A percentile compares a stretch with the other conserved stretches of the same genome.
Evolutionary conservation across 2,329 filamentous ascomycete species (phyloP).

Genomic region (Diaporthe citriasiana): DNA sequence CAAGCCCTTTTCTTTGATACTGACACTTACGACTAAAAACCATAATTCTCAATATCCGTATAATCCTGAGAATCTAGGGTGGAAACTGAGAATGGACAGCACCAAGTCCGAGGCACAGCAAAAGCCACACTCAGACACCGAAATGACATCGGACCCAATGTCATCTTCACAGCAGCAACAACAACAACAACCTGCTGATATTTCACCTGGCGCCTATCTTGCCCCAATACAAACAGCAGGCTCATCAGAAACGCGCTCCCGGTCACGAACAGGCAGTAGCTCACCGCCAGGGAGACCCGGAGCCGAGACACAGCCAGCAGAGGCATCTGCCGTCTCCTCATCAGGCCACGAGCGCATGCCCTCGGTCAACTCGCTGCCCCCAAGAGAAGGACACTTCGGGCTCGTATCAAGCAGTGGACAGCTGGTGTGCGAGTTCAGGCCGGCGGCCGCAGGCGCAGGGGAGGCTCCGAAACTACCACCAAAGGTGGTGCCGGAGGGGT

Average conservation of each 20-base stretch:
- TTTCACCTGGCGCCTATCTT: background rate
- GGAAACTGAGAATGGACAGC: conserved; percentile 1
- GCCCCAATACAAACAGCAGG: background rate
- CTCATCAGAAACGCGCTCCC: background rate
- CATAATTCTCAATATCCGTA: background rate
- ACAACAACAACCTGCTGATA: background rate
- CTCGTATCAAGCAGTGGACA: conserved; percentile 24
- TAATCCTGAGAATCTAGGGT: background rate
- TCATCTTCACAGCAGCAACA: background rate
- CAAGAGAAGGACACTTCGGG: conserved; percentile 8
- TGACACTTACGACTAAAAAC: background rate
- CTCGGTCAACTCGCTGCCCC: background rate
- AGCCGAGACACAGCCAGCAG: background rate
- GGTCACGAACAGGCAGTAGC: conserved; percentile 1
- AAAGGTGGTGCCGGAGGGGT: background rate
- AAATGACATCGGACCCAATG: background rate
- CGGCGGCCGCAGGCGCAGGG: background rate
- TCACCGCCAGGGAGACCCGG: background rate
- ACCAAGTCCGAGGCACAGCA: background rate
- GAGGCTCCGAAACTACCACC: background rate
- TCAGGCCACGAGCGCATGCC: conserved; percentile 15
- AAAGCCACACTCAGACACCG: background rate
- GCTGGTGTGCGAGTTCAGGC: conserved; percentile 30
- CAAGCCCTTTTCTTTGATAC: background rate
- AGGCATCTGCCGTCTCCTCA: background rate